Percentiles rank a stretch among this genome's conserved stretches.
Evolutionary conservation across 139 green algal genomes (phyloP).

Genomic region (Bryopsis sp.): DNA sequence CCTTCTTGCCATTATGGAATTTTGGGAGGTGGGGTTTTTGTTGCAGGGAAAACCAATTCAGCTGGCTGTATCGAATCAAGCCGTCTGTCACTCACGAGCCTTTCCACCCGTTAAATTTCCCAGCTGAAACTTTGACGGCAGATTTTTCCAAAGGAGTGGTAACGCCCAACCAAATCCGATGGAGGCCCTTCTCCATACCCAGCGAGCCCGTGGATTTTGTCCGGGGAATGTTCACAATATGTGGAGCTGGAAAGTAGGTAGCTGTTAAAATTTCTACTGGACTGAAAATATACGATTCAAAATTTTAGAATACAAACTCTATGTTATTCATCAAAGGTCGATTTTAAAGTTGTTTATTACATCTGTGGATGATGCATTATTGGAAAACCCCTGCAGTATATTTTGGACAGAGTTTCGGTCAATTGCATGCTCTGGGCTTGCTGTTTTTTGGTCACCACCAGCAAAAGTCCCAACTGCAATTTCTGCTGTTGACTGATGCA

Average conservation of each 20-base stretch:
- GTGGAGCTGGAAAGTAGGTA: slow-evolving; percentile 61
- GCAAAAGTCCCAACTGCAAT: too few relatives aligned
- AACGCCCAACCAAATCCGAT: slow-evolving; percentile 89
- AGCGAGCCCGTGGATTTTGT: slow-evolving; percentile 67
- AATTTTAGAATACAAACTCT: too few relatives aligned
- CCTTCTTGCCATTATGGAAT: not conserved
- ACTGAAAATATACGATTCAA: not conserved
- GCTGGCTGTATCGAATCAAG: slow-evolving; percentile 88
- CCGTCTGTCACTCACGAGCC: slow-evolving; percentile 80
- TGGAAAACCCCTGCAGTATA: too few relatives aligned
- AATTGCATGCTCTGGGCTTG: too few relatives aligned
- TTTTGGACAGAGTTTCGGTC: too few relatives aligned
- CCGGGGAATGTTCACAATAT: slow-evolving; percentile 71
- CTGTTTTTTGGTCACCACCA: too few relatives aligned
- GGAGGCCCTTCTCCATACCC: slow-evolving; percentile 62
- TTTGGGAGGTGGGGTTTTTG: too few relatives aligned
- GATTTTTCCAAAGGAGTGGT: slow-evolving; percentile 54
- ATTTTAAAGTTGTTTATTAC: too few relatives aligned
- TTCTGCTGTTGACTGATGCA: not conserved
- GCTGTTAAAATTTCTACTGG: not conserved
- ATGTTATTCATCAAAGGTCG: too few relatives aligned
- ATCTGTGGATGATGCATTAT: too few relatives aligned
- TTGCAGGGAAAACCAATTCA: slow-evolving; percentile 50
- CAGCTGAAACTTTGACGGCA: slow-evolving; percentile 43
- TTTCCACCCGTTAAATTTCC: slow-evolving; percentile 53